phyloP scores from a whole-genome alignment of 2,329 filamentous ascomycete species.

The Botryosphaeria dothidea region DNA sequence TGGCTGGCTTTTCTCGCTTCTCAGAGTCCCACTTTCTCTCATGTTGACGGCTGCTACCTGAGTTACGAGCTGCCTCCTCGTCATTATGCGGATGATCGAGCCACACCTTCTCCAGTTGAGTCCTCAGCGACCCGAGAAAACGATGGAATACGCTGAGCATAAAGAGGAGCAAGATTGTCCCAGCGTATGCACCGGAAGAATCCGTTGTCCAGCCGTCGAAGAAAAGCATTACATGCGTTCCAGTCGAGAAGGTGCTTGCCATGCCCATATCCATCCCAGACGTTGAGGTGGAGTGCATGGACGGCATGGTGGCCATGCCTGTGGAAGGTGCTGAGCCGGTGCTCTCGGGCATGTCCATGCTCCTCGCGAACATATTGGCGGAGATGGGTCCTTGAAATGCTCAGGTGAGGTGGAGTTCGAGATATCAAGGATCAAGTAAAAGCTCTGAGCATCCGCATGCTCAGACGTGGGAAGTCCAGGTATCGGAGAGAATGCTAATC shows the following conservation, averaged over 20 bases:
- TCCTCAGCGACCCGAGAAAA: conserved; percentile 31
- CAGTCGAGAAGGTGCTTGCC: conserved; percentile 31
- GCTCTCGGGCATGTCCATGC: background rate
- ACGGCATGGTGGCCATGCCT: background rate
- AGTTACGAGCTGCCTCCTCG: background rate
- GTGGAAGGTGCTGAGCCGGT: background rate
- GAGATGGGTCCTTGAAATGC: no score
- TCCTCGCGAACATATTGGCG: background rate
- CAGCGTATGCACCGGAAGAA: conserved; percentile 28
- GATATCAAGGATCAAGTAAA: no score
- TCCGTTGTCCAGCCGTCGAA: conserved; percentile 32
- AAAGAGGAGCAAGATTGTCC: conserved; percentile 32
- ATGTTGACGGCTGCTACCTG: background rate
- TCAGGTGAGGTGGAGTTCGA: no score
- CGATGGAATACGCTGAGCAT: conserved; percentile 31
- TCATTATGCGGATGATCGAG: background rate
- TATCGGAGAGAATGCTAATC: no score
- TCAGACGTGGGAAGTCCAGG: no score
- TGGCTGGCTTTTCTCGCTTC: background rate
- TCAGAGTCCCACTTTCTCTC: no score
- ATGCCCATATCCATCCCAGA: conserved; percentile 21
- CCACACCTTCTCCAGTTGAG: conserved; percentile 27
- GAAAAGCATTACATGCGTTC: conserved; percentile 31
- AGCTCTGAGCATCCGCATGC: no score
- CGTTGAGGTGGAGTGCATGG: background rate